phyloP scores from a whole-genome alignment of 352 stramenopile species.

The Pseudoperonospora humuli region DNA sequence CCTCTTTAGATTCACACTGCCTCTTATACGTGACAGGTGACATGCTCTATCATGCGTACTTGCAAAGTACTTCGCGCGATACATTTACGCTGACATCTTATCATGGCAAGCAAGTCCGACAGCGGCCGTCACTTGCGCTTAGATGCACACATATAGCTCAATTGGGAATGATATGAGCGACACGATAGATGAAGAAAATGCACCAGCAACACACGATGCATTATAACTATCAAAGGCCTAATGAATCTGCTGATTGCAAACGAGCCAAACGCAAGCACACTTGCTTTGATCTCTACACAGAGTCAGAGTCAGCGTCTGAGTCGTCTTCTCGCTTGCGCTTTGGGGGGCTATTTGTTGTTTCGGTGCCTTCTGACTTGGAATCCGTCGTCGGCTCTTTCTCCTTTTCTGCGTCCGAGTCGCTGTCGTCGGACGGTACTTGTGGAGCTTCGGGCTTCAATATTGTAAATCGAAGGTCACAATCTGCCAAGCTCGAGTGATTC shows the following conservation, averaged over 20 bases:
- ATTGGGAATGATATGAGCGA: too few relatives aligned
- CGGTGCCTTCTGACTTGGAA: constrained; percentile 6
- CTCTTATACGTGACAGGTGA: too few relatives aligned
- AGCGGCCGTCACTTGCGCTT: too few relatives aligned
- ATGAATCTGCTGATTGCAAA: constrained; percentile 1
- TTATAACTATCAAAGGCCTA: too few relatives aligned
- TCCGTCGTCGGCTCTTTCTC: constrained; percentile 3
- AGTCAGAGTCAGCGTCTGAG: constrained; percentile 14
- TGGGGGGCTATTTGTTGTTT: constrained; percentile 6
- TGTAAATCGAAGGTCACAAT: constrained; percentile 90
- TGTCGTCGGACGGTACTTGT: constrained; percentile 9
- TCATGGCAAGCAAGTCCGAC: too few relatives aligned
- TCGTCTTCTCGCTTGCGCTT: constrained; percentile 26
- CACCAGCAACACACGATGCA: too few relatives aligned
- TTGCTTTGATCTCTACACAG: constrained; percentile 7
- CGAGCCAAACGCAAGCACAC: background rate
- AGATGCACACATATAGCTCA: too few relatives aligned
- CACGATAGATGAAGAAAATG: too few relatives aligned
- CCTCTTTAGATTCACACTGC: too few relatives aligned
- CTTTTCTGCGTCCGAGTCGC: constrained; percentile 19
- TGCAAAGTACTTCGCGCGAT: too few relatives aligned
- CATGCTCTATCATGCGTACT: too few relatives aligned
- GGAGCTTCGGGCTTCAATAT: constrained; percentile 84
- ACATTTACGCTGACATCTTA: too few relatives aligned
- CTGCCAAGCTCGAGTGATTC: constrained; percentile 88